Base-by-base conservation (phyloP, 331 rosid species). In the Telfairia occidentalis region DNA sequence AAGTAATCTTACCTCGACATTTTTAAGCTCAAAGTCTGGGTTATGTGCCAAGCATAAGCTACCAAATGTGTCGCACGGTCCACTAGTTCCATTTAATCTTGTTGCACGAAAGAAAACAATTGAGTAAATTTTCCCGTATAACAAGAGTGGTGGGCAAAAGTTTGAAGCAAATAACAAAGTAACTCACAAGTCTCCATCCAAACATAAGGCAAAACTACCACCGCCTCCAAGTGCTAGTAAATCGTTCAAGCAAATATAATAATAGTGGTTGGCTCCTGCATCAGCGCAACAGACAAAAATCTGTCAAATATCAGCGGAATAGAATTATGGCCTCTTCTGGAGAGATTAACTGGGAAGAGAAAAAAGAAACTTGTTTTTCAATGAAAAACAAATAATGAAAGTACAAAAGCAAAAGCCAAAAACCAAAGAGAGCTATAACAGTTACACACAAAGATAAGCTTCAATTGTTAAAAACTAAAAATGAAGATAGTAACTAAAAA, bases 101-200 rank as follows among this genome's bases (percentile, higher is more conserved):
- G 54, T 71, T 72, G 79, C 77, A 67, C 2, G 58, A 29, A 30
- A 80, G 43, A 79, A 82, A 76, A 55, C 75, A 76, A 52, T 38
- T 38, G 38, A 45, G 26, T 4, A 73, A 73, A 18, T 57, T 30
- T 60, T 76, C 32, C 19, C 57, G n/a, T 63, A 71, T 55, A 54
- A 79, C 50, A 61, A 48, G 19, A 53, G 59, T 29, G 52, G 75
- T 28, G 23, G 13, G 9, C 40, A 35, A 28, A 49, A 74, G 46
- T 42, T 42, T 26, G 23, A 53, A 63, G 50, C 3, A 16, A 7
- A 32, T 29, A 70, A 26, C 35, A 28, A 7, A 80, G 50, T 23
- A 52, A 79, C 97, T 95, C 85, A 95, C 99, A 95, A 84, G 78
- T 95, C 99, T 63, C 82, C 99, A 81, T 90, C 96, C 81, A 95